phyloP scores from a whole-genome alignment of 1,139 yeast genomes.

The Starmera stellimalicola region DNA sequence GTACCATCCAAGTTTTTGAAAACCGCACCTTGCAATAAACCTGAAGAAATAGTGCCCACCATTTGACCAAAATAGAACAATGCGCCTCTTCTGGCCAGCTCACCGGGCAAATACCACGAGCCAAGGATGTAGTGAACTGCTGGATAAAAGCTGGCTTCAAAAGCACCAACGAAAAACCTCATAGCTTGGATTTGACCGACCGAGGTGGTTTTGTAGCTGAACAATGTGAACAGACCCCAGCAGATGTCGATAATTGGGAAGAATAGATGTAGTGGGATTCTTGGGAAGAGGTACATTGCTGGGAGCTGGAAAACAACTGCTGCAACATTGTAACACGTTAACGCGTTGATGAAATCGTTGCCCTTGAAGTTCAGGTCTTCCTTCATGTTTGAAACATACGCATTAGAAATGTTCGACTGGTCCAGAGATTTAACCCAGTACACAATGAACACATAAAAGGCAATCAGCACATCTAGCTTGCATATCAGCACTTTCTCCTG shows the following conservation, averaged over 20 bases:
- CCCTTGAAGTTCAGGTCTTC: constrained; percentile 51
- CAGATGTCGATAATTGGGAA: constrained; percentile 47
- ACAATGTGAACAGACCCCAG: constrained; percentile 61
- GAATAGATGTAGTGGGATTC: constrained; percentile 45
- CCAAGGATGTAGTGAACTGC: constrained; percentile 59
- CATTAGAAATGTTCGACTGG: constrained; percentile 45
- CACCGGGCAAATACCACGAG: constrained; percentile 59
- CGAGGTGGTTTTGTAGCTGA: constrained; percentile 36
- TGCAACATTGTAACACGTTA: constrained; percentile 50
- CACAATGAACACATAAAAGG: constrained; percentile 51
- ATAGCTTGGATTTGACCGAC: constrained; percentile 44
- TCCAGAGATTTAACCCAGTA: constrained; percentile 70
- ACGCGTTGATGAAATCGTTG: constrained; percentile 53
- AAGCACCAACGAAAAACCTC: constrained; percentile 53
- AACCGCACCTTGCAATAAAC: constrained; percentile 48
- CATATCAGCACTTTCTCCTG: constrained; percentile 43
- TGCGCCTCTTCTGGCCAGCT: constrained; percentile 43
- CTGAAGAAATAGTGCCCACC: constrained; percentile 46
- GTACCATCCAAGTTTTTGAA: constrained; percentile 39
- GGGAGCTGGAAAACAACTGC: constrained; percentile 49
- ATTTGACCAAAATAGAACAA: constrained; percentile 50
- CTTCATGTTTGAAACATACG: constrained; percentile 55
- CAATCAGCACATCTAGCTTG: constrained; percentile 53
- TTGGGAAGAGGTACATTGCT: constrained; percentile 31
- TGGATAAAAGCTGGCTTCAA: constrained; percentile 56